A percentile compares a stretch with the other conserved stretches of the same genome.
phyloP scores from a whole-genome alignment of 495 filamentous ascomycete species.

The Neurospora intermedia region DNA sequence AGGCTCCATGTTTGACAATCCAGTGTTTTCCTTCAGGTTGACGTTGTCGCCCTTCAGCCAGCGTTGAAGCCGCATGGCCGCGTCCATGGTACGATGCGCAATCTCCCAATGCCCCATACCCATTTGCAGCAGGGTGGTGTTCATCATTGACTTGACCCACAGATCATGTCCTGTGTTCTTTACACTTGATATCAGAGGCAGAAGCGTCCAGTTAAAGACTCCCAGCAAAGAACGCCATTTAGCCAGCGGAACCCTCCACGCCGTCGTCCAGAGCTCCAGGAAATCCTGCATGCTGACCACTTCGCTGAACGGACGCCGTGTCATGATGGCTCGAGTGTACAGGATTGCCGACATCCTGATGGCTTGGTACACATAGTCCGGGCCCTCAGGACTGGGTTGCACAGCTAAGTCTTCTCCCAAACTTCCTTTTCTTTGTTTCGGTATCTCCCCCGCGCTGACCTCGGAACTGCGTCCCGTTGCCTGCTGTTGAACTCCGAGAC shows the following conservation, averaged over 20 bases:
- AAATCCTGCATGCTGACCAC: conserved; percentile 15
- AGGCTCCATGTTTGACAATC: neutral
- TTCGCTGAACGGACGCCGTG: conserved; percentile 17
- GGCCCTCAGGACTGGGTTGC: neutral
- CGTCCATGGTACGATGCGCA: conserved; percentile 14
- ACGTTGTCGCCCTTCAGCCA: conserved; percentile 16
- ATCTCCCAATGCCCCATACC: conserved; percentile 30
- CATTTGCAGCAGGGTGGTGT: conserved; percentile 22
- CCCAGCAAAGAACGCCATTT: conserved; percentile 24
- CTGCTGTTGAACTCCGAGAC: neutral
- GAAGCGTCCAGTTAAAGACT: conserved; percentile 24
- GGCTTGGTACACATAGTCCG: conserved; percentile 24
- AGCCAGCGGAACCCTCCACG: conserved; percentile 24
- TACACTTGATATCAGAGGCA: conserved; percentile 14
- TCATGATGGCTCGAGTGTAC: conserved; percentile 24
- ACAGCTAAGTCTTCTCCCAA: neutral
- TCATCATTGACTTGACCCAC: conserved; percentile 24
- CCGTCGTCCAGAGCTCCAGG: conserved; percentile 24
- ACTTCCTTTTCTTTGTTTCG: neutral
- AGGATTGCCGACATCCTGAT: conserved; percentile 23
- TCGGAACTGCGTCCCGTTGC: neutral
- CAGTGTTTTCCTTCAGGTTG: neutral
- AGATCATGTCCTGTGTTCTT: conserved; percentile 15
- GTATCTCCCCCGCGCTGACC: neutral
- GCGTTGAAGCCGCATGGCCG: conserved; percentile 14